Conservation (phyloP, 164 flowering plant genomes). For the Stephania yunnanensis region DNA sequence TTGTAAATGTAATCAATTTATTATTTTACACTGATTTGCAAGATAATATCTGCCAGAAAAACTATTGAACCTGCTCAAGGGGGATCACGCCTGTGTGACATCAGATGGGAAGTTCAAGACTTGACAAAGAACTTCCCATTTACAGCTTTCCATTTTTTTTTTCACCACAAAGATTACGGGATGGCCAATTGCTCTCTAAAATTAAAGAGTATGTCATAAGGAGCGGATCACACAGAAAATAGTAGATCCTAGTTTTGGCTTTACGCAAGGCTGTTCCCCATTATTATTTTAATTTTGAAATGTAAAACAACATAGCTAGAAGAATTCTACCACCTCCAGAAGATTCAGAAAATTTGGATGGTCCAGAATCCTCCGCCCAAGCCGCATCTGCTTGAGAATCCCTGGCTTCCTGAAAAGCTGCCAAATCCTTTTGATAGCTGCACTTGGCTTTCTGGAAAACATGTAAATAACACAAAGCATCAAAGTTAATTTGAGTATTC, state of each 20-base stretch:
- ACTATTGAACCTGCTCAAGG: not conserved
- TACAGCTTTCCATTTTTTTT: not conserved
- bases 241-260: not conserved
- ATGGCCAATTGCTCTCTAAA: not conserved
- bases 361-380: slow-evolving; percentile 31
- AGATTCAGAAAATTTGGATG: slow-evolving; percentile 18
- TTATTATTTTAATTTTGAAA: not conserved
- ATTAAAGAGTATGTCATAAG: not conserved
- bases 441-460: slow-evolving; percentile 74
- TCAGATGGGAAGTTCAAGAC: not conserved
- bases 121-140: not conserved
- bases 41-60: not conserved
- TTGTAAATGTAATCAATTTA: not conserved
- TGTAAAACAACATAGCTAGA: not conserved
- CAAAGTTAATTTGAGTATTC: not conserved
- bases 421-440: slow-evolving; percentile 90
- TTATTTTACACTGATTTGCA: not conserved
- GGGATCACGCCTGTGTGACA: not conserved
- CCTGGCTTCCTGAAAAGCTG: slow-evolving; percentile 46
- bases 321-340: slow-evolving; percentile 21
- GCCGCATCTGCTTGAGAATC: slow-evolving; percentile 36
- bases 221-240: not conserved
- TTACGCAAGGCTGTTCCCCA: not conserved
- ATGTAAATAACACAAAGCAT: slow-evolving; percentile 10
- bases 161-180: not conserved